Evolutionary conservation across 2,329 filamentous ascomycete genomes (phyloP).

Genomic region (Thelonectria blattea): DNA sequence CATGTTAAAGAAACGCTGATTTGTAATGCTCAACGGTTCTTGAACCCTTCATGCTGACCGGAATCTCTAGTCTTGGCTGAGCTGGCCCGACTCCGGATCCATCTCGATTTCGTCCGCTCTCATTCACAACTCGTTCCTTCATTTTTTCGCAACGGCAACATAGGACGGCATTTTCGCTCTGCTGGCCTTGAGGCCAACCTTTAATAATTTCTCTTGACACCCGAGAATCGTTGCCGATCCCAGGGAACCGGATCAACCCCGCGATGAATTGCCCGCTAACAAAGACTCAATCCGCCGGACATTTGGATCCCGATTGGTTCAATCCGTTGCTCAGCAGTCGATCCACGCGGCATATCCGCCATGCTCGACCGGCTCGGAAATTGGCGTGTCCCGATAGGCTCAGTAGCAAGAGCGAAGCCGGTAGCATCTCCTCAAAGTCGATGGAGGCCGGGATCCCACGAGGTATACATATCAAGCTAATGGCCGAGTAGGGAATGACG

Average conservation of each 20-base stretch:
- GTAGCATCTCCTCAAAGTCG: neutral
- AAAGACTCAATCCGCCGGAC: neutral
- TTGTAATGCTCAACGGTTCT: no score
- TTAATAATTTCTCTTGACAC: constrained; percentile 1
- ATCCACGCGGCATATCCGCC: constrained; percentile 9
- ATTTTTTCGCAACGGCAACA: constrained; percentile 3
- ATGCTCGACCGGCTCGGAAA: neutral
- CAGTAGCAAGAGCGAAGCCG: neutral
- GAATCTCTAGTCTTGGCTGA: no score
- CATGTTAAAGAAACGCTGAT: no score
- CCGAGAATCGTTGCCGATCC: constrained; percentile 9
- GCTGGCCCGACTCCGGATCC: neutral
- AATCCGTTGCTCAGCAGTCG: neutral
- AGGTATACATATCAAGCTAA: constrained; percentile 8
- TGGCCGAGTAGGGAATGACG: neutral
- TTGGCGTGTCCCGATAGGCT: constrained; percentile 10
- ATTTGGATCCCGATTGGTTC: constrained; percentile 7
- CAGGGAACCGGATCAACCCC: constrained; percentile 1
- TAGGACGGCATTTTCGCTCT: neutral
- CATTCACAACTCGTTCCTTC: neutral
- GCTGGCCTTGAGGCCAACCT: neutral
- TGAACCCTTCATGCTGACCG: no score
- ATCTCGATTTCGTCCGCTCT: neutral
- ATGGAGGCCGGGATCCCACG: neutral
- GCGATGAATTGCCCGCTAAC: neutral